Base-by-base conservation (phyloP, 257 asterid genomes). In the Plantago major region DNA sequence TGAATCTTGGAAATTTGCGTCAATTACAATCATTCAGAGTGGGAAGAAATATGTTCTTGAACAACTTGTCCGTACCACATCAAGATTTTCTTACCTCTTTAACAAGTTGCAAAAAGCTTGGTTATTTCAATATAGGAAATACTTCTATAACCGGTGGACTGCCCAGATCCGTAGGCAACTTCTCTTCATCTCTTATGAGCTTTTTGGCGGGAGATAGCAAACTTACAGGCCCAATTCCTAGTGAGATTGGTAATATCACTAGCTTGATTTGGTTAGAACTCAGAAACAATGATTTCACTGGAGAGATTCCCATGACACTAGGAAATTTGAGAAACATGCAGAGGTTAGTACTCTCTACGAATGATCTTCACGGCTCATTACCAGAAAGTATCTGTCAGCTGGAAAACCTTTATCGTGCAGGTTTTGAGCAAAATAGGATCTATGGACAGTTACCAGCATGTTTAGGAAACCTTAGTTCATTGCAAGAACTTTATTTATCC, bases 141-240 rank as follows among this genome's bases (percentile, higher is more conserved):
- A 66, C 60, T 47, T 53, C 58, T 14, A 55, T 72, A 22, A 33
- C 48, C n/a, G 77, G 66, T 26, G 59, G 14, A 42, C 66, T 73
- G 52, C 74, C 74, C 3, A 67, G 58, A 17, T 58, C 47, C 33
- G 10, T 63, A 2, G 63, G 70, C 6, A 73, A 73, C 56, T 17
- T 69, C 15, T 74, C 75, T 3, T 7, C 52, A 7, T 59, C 71
- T 28, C 46, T 69, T 19, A 58, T 18, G 28, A 0, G 4, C 0
- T 53, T 74, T 14, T 0, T 0, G 2, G 74, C 68, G 10, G 0
- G 0, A 16, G 0, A 6, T 7, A 33, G 48, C 38, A 58, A 59
- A 11, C 45, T 73, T 45, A 63, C 13, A 58, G 74, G 78, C 56
- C 9, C 10, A 16, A 63, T 73, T 46, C 78, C 78, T 0, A 14